Base-by-base conservation (phyloP, 352 stramenopile species). In the Globisporangium parvum region DNA sequence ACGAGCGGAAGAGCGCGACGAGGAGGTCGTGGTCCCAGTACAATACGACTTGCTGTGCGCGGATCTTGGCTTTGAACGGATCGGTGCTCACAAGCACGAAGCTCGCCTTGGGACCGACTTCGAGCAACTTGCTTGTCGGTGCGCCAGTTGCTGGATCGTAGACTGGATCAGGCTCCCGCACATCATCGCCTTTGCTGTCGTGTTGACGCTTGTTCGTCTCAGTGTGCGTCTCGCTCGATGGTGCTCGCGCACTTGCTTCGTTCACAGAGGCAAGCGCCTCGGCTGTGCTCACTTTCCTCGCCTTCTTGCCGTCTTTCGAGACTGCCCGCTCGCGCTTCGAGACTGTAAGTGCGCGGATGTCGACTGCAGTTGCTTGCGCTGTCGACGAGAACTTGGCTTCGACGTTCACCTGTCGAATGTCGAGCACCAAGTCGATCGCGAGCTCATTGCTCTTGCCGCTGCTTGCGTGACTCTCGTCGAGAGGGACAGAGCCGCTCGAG, bases 21-120 rank as follows among this genome's bases (percentile, higher is more conserved):
- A 91, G 51, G 23, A 89, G 59, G 14, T 87, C 74, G 35, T 89
- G 77, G 47, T 91, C 78, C 80, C 80, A 91, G 48, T 89, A 91
- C 5, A 89, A 2, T 1, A 70, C 67, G 6, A 75, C 65, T 60
- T 81, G 78, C 35, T 87, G 63, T 3, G 73, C 52, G 18, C 70
- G 72, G 9, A 89, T 48, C 55, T 77, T 78, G 3, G 56, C 70
- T 26, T 80, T 73, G 24, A 88, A 75, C 46, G 80, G 80, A 18
- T 75, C 55, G 11, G 76, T 59, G 24, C 67, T 85, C 1, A 75
- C 79, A 12, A 86, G 56, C 35, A 83, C 37, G 6, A 91, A 61
- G 8, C 68, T 82, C 20, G 71, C 75, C 60, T 73, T 88, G 1
- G 77, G 67, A 0, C 70, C 57, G 24, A 91, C 56, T 55, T 89